Base-by-base conservation (phyloP, 345 rosid species). In the Capsella bursapastoris region DNA sequence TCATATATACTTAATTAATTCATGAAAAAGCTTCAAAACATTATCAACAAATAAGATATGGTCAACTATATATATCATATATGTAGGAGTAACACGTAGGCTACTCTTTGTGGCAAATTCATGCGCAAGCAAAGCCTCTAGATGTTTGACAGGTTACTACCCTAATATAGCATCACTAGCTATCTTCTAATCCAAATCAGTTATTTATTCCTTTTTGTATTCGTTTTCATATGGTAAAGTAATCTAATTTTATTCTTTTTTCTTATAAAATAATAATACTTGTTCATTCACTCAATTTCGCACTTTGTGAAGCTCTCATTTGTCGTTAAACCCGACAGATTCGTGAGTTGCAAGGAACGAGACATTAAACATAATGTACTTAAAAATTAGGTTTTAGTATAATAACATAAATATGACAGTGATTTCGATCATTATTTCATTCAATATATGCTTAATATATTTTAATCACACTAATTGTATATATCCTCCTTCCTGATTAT, bases 61-160 rank as follows among this genome's bases (percentile, higher is more conserved):
- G 80, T 70, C 71, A 76, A 64, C 72, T 45, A 16, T 16, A 44
- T 60, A 40, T 29, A 22, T 22, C 2, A 22, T 22, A 22, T 22
- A 22, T 22, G 25, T 22, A 22, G 25, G 2, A 70, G 60, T 70
- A 53, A 64, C 76, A 77, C 80, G 71, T 70, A 57, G 51, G 60
- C 67, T 64, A 40, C 71, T 57, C 60, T 56, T 77, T 64, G 71
- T 48, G 76, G 76, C 67, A 64, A 48, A 57, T 64, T 64, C 72
- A 64, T 70, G 71, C 67, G 61, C 67, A 70, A 70, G 76, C 76
- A 70, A 70, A 56, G 74, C 63, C 75, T 52, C 61, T 58, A 58
- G 16, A 14, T 58, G 31, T 47, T 12, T 47, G 80, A 77, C 80
- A 77, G 60, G 71, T 77, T 63, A 57, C 53, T 56, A 64, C 80